These are phyloP conservation scores for Straminergon stramineum DNA, from an alignment of 225 moss, liverwort and hornwort species.

Conservation along the genomic window DNA sequence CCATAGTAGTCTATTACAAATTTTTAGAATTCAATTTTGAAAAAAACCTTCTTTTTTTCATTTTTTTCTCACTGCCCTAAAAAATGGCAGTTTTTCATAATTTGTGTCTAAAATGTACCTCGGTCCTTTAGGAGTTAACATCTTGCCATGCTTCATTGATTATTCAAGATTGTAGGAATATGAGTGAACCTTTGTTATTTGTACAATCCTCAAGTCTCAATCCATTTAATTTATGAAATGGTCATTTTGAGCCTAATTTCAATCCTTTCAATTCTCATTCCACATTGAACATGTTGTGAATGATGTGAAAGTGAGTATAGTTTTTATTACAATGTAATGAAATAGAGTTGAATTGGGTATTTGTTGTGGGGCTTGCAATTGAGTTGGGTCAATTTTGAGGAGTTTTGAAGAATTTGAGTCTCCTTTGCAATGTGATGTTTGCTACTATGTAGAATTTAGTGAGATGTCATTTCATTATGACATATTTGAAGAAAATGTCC, in stretches of 20 bases:
- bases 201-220: neutral
- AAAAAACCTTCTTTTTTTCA: too few relatives aligned
- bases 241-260: neutral
- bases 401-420: neutral
- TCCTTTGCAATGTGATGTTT: neutral
- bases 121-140: too few relatives aligned
- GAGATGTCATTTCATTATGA: neutral
- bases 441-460: neutral
- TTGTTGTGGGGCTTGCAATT: neutral
- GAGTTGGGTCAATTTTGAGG: neutral
- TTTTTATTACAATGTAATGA: neutral
- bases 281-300: rapidly evolving
- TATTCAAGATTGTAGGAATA: neutral
- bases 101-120: too few relatives aligned
- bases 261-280: too few relatives aligned
- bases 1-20: too few relatives aligned
- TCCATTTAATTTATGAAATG: rapidly evolving
- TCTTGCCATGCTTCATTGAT: neutral
- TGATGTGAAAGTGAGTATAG: neutral
- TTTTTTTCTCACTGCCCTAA: too few relatives aligned
- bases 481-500: neutral
- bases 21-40: too few relatives aligned
- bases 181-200: neutral
- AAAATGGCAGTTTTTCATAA: too few relatives aligned
- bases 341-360: neutral